Base-by-base conservation (phyloP, 2,329 filamentous ascomycete species). In the Penicillium janthinellum region DNA sequence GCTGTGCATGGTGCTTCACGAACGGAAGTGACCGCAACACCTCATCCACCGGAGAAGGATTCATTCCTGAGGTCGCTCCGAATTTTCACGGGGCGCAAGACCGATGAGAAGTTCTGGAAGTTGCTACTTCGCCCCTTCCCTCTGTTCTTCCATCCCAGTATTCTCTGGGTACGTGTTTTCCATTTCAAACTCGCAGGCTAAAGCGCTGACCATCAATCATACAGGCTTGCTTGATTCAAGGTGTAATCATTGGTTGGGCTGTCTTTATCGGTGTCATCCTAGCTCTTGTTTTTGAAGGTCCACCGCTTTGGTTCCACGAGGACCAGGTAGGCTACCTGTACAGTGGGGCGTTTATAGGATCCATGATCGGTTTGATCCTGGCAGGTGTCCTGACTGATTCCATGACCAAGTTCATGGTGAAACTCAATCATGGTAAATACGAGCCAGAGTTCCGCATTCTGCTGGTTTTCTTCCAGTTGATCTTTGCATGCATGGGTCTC, bases 231-330 rank as follows among this genome's bases (percentile, higher is more conserved):
- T 81, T 97, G 3, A 91, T 93, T 52, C 93, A 96, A 81, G 93
- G 93, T 15, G 86, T 90, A 4, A 86, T 96, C 71, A 96, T 97
- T 70, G 94, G 93, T 64, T 98, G 94, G 93, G 96, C 93, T 1
- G 91, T 97, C 15, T 91, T 97, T 71, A 94, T 96, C 65, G 90
- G 91, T 58, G 89, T 95, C 61, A 87, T 95, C 65, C 79, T 96
- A 48, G 90, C 88, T n/a, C 86, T 88, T 60, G 88, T 96, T 66
- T 94, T 95, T 78, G 83, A 96, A 49, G 88, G 89, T 1, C 88
- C 89, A 1, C 91, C 91, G 0, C 85, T 93, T 42, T 95, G 87
- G 81, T 96, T 93, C 84, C 82, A 86, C 68, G 88, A 95, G 77
- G 86, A 91, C 54, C 79, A 90, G 70, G 91, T 90, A 1, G 93